Percentiles rank a stretch among this genome's conserved stretches.
Conservation (phyloP, 129 eudicot species). For the Logfia minima region DNA sequence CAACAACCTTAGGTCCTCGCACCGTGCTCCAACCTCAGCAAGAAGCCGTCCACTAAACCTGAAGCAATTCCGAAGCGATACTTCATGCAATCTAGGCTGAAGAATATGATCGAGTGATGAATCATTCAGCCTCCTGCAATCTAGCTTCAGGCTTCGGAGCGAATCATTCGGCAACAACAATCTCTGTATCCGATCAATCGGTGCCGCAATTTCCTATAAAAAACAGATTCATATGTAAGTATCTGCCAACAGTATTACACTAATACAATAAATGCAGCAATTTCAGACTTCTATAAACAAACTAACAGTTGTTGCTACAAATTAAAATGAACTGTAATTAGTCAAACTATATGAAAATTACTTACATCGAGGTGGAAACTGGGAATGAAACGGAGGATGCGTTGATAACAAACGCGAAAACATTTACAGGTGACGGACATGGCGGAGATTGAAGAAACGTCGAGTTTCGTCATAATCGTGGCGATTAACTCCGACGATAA, state of each 20-base stretch:
- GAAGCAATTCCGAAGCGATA: slow-evolving; percentile 70
- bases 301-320: too few species aligned
- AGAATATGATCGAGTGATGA: slow-evolving; percentile 56
- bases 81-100: slow-evolving; percentile 69
- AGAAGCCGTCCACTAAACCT: slow-evolving; percentile 82
- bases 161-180: slow-evolving; percentile 59
- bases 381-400: slow-evolving; percentile 65
- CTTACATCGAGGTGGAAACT: slow-evolving; percentile 73
- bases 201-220: slow-evolving; percentile 67
- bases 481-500: slow-evolving; percentile 69
- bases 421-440: slow-evolving; percentile 63
- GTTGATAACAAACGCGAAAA: slow-evolving; percentile 55
- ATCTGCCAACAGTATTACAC: too few species aligned
- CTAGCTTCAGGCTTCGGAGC: slow-evolving; percentile 65
- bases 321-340: background rate
- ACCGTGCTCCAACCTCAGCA: slow-evolving; percentile 57
- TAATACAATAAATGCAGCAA: too few species aligned
- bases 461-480: slow-evolving; percentile 74
- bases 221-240: background rate
- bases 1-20: slow-evolving; percentile 68
- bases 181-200: slow-evolving; percentile 55
- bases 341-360: background rate
- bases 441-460: slow-evolving; percentile 80
- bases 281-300: too few species aligned
- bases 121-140: slow-evolving; percentile 79